Evolutionary conservation across 1,284 basidiomycete species (phyloP).

Genomic region (Stereum hirsutum): DNA sequence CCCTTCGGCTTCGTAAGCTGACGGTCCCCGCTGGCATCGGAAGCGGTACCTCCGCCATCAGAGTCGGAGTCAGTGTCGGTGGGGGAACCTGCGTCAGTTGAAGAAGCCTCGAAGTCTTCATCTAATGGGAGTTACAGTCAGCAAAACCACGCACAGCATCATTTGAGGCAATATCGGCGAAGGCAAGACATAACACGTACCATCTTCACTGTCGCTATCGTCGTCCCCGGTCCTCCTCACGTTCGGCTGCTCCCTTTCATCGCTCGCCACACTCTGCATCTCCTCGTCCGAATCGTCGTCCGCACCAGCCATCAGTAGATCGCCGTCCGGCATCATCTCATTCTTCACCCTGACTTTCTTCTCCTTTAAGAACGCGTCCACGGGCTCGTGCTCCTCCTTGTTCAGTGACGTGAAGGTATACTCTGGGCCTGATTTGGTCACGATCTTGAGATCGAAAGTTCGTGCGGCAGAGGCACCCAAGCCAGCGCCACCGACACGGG

Average conservation of each 20-base stretch:
- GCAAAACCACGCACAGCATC: neutral
- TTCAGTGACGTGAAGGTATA: constrained; percentile 90
- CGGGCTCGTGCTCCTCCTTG: constrained; percentile 90
- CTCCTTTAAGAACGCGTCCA: constrained; percentile 78
- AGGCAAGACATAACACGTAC: constrained; percentile 29
- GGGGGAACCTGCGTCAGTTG: constrained; percentile 79
- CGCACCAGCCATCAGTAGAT: constrained; percentile 60
- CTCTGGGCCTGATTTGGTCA: constrained; percentile 75
- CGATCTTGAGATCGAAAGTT: constrained; percentile 93
- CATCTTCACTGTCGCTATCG: constrained; percentile 78
- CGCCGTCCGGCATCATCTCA: constrained; percentile 88
- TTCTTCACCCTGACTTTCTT: constrained; percentile 96
- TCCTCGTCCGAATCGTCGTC: constrained; percentile 84
- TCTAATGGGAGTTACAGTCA: constrained; percentile 27
- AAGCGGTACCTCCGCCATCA: constrained; percentile 71
- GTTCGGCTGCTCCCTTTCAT: constrained; percentile 56
- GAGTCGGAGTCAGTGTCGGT: constrained; percentile 66
- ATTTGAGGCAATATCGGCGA: neutral
- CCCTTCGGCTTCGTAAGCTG: constrained; percentile 44
- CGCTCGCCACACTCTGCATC: constrained; percentile 71
- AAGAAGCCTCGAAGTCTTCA: constrained; percentile 87
- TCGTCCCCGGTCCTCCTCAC: constrained; percentile 47
- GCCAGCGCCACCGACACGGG: constrained; percentile 88
- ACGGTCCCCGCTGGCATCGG: constrained; percentile 69
- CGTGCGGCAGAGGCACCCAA: constrained; percentile 70